phyloP scores from a whole-genome alignment of 108 stramenopile genomes.

The Epipyxis sp. region DNA sequence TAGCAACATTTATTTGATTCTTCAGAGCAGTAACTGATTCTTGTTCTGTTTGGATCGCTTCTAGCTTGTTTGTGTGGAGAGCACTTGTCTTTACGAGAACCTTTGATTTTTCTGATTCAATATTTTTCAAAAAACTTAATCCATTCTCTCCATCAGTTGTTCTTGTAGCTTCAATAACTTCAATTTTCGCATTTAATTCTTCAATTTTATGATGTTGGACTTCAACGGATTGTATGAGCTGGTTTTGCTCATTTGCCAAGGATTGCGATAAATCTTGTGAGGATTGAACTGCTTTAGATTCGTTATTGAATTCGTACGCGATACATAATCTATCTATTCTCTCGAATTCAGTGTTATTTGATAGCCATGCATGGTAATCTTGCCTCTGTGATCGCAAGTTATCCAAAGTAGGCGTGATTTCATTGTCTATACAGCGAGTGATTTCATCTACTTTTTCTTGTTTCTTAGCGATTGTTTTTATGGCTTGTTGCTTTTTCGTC shows the following conservation, averaged over 20 bases:
- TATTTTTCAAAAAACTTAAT: constrained; percentile 56
- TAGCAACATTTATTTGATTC: constrained; percentile 39
- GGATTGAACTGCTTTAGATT: constrained; percentile 53
- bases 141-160: not conserved
- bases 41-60: constrained; percentile 30
- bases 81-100: constrained; percentile 78
- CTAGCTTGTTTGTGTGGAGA: constrained; percentile 69
- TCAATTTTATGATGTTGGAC: constrained; percentile 64
- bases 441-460: constrained; percentile 95
- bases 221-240: constrained; percentile 58
- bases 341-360: constrained; percentile 90
- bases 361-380: constrained; percentile 82
- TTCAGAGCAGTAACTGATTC: constrained; percentile 60
- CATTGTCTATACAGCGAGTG: constrained; percentile 81
- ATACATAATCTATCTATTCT: constrained; percentile 86
- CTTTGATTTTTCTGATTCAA: constrained; percentile 77
- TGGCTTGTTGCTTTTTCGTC: constrained; percentile 83
- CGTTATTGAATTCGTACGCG: constrained; percentile 74
- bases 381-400: constrained; percentile 86
- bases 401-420: constrained; percentile 96
- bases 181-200: constrained; percentile 40
- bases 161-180: constrained; percentile 29
- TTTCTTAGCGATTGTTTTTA: constrained; percentile 97
- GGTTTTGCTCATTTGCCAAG: constrained; percentile 48
- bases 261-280: constrained; percentile 42